Base-by-base conservation (phyloP, 148 eudicot genomes). In the Polygonum aviculare region DNA sequence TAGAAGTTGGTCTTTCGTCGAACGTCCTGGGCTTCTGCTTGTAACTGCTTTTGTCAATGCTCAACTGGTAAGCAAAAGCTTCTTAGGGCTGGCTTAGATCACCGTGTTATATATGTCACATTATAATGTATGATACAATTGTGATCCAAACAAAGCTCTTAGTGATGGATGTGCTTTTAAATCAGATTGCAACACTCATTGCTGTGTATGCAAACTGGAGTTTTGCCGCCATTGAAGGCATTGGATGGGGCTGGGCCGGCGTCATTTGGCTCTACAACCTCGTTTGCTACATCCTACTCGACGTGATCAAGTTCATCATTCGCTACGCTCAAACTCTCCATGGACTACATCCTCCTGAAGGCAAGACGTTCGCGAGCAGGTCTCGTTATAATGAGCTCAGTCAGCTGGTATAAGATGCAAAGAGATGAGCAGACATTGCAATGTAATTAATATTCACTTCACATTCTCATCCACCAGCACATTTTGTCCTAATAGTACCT, bases 221-320 rank as follows among this genome's bases (percentile, higher is more conserved):
- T 59, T 84, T 85, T 75, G 82, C 88, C 51, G 82, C 88, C 16
- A 80, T 85, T 39, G 82, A 82, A 40, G 85, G 88, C 22, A 82
- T 85, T 63, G 88, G 88, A 78, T 85, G 84, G 88, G 85, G 85
- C 8, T 85, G 88, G 88, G 88, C 88, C 51, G 86, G 82, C 19
- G 82, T 84, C 22, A 81, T 84, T 74, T 84, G 86, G 86, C 82
- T 84, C 0, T 85, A 80, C 78, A 82, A 80, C 57, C 60, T 85
- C 8, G 76, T 78, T 35, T 74, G 22, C 72, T 82, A 85, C 79
- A 44, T 85, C 63, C 85, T 84, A n/a, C 84, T 82, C 8, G 85
- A 85, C 69, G 5, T 78, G 36, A 85, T 85, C 38, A 85, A 85
- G 77, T 82, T 85, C 41, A 35, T 63, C n/a, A 72, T 75, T 21